Evolutionary conservation across 2,329 filamentous ascomycete species (phyloP), one percentile per base, ranked within the genome.

Genomic region (Aspergillus candidus): DNA sequence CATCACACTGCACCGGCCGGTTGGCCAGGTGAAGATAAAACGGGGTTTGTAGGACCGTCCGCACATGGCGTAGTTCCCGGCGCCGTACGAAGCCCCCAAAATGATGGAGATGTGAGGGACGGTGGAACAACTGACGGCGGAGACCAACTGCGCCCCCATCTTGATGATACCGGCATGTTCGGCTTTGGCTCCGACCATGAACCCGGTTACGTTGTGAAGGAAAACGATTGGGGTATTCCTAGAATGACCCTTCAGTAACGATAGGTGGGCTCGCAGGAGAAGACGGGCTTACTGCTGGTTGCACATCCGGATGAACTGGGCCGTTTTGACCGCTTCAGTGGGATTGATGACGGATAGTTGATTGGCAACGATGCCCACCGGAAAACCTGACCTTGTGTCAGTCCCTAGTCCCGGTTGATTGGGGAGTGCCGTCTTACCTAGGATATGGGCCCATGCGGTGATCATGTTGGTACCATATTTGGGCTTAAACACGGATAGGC

Each of bases 31-130:
- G 44, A 72, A 72, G 3, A 72, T 45, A 41, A 73, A 72, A 0
- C 69, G 63, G 0, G 70, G 70, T 14, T 55, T 55, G 49, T 71
- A 73, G 2, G 66, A 41, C 14, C 70, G 44, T 1, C 70, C 70
- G 43, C 69, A 72, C 70, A 72, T 72, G 18, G 70, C 70, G 46
- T 72, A 73, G 47, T 73, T 73, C 1, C 70, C 70, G 3, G 70
- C 70, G 0, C 70, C 71, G 40, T 73, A 73, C 0, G 70, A 72
- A 0, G 71, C 64, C 0, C 71, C 71, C 10, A 70, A 41, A 32
- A 73, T 71, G 40, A 74, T 61, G 15, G 61, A 67, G 41, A 74
- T 72, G 48, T 72, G 69, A 1, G 70, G 70, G 0, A 73, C 70
- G 3, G 60, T 65, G 4, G 68, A 72, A 41, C 63, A 68, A 46